phyloP scores from a whole-genome alignment of 345 rosid genomes.

The Bretschneidera sinensis region DNA sequence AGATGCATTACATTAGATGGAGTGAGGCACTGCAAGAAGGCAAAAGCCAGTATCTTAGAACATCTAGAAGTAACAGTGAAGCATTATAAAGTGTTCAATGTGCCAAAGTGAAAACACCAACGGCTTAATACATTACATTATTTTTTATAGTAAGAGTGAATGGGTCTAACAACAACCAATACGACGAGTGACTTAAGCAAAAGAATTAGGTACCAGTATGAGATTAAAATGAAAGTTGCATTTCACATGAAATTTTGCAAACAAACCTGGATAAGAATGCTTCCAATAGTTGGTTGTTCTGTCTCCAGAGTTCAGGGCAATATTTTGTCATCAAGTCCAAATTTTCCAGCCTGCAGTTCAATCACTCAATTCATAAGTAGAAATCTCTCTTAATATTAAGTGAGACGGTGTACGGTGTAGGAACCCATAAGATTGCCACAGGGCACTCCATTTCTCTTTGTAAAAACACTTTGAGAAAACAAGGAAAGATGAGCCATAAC shows the following conservation, averaged over 20 bases:
- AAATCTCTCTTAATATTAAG: no score
- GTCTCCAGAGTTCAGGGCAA: conserved; percentile 82
- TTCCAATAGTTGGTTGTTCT: conserved; percentile 65
- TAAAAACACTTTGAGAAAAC: no score
- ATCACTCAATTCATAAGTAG: conserved; percentile 5
- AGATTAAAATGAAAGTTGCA: conserved; percentile 9
- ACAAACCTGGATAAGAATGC: conserved; percentile 64
- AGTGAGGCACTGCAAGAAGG: no score
- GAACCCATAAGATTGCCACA: no score
- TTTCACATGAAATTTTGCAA: background rate
- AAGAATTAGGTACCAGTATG: background rate
- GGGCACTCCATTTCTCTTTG: no score
- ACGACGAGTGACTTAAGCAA: background rate
- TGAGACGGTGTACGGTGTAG: no score
- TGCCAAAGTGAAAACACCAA: background rate
- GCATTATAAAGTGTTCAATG: background rate
- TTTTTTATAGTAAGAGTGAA: no score
- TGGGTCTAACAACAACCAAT: background rate
- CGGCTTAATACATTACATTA: background rate
- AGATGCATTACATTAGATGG: no score
- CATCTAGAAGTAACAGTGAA: no score
- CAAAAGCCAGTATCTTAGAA: no score
- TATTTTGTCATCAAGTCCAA: conserved; percentile 79
- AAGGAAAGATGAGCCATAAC: no score
- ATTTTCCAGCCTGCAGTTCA: conserved; percentile 75